Percentiles rank a stretch among this genome's conserved stretches.
Conservation (phyloP, 495 filamentous ascomycete genomes). For the Hyaloscypha variabilis region DNA sequence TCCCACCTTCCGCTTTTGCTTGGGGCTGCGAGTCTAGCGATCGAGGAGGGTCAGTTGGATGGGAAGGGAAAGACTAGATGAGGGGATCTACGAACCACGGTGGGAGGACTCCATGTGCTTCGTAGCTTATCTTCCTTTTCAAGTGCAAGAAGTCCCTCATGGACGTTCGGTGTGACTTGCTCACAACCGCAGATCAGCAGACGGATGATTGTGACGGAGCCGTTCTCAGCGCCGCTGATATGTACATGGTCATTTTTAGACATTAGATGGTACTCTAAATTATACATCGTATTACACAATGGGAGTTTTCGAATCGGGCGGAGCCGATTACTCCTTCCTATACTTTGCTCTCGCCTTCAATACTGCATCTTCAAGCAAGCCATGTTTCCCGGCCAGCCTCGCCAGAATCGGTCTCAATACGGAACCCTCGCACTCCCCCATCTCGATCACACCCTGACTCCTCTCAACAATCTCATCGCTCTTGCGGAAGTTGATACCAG, state of each 20-base stretch:
- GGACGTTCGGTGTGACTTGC: not conserved
- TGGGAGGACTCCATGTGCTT: not conserved
- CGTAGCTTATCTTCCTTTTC: not conserved
- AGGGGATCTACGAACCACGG: not conserved
- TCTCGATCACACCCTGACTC: not conserved
- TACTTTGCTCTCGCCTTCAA: not conserved
- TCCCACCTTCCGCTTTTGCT: not conserved
- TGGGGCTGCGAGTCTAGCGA: not conserved
- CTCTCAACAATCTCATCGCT: not conserved
- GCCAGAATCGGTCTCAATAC: conserved; percentile 11
- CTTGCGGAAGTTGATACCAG: conserved; percentile 12
- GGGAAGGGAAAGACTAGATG: not conserved
- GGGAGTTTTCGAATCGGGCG: not conserved
- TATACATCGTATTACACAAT: not conserved
- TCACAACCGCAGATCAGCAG: not conserved
- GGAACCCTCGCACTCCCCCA: conserved; percentile 10
- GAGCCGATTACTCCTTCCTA: not conserved
- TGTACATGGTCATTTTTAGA: not conserved
- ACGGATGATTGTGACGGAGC: not conserved
- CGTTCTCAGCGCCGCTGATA: not conserved
- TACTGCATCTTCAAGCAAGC: not conserved
- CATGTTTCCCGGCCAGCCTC: not conserved
- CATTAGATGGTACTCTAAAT: not conserved
- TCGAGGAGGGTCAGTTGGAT: not conserved
- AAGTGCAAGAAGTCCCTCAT: not conserved